Percentiles rank a stretch among this genome's conserved stretches.
These are phyloP conservation scores for Leonotis leonurus DNA, from an alignment of 257 asterid species.

Conservation along the genomic window DNA sequence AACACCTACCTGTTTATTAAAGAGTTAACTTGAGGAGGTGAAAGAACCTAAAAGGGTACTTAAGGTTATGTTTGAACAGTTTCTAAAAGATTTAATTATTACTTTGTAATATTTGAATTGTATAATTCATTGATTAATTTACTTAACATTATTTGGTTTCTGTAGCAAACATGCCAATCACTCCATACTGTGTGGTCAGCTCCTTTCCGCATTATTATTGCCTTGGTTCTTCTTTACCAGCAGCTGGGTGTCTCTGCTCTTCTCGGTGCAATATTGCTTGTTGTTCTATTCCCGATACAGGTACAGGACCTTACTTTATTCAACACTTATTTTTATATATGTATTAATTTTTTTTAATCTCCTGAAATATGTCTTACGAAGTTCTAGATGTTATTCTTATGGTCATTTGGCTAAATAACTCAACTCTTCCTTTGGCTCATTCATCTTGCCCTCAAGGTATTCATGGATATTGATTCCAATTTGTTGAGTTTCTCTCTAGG, in stretches of 20 bases:
- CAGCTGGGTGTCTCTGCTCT: conserved; percentile 82
- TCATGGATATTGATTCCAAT: not conserved
- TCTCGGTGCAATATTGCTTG: conserved; percentile 80
- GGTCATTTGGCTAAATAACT: not conserved
- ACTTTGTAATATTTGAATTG: not conserved
- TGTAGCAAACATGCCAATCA: conserved; percentile 91
- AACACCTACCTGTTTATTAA: not conserved
- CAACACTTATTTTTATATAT: not conserved
- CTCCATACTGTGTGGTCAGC: conserved; percentile 95
- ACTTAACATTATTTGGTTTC: conserved; percentile 15
- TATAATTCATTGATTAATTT: conserved; percentile 11
- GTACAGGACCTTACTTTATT: conserved; percentile 28
- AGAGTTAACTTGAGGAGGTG: not conserved
- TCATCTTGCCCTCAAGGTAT: not conserved
- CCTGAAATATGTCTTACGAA: not conserved
- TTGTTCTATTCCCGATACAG: conserved; percentile 80
- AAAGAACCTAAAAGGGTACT: not conserved
- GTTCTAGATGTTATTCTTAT: not conserved
- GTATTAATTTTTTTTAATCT: too few species aligned
- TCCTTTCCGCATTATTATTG: conserved; percentile 73
- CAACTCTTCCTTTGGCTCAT: not conserved
- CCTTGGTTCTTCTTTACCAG: conserved; percentile 84
- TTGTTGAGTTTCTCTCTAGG: not conserved
- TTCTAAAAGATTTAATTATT: conserved; percentile 5
- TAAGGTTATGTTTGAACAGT: not conserved